These are phyloP conservation scores for Trametes sp. DNA, from an alignment of 1,284 basidiomycete species.

Conservation along the genomic window DNA sequence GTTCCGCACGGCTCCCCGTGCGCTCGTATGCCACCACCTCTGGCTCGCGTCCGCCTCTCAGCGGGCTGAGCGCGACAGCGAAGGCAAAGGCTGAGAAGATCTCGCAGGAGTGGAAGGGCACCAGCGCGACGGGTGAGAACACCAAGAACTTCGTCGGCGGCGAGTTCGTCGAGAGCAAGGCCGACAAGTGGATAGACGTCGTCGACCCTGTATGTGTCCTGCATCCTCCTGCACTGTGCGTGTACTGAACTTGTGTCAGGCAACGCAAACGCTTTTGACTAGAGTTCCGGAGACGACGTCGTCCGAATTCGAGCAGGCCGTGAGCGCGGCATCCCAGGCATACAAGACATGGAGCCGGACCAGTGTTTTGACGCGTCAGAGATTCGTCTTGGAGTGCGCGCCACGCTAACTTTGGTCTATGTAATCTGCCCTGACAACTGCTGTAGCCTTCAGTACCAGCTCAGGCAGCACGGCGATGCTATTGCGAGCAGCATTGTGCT, in stretches of 20 bases:
- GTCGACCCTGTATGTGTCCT: constrained; percentile 70
- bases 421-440: neutral
- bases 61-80: constrained; percentile 58
- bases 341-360: constrained; percentile 92
- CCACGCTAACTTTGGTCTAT: neutral
- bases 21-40: constrained; percentile 32
- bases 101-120: constrained; percentile 84
- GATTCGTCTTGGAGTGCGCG: constrained; percentile 85
- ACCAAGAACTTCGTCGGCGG: constrained; percentile 93
- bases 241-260: constrained; percentile 49
- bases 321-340: constrained; percentile 86
- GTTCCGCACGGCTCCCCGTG: constrained; percentile 24
- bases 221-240: neutral
- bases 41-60: constrained; percentile 26
- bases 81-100: constrained; percentile 70
- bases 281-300: constrained; percentile 90
- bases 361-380: constrained; percentile 87
- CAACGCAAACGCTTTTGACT: constrained; percentile 89
- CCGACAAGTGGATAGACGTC: constrained; percentile 84
- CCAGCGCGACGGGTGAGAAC: constrained; percentile 79
- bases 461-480: constrained; percentile 80
- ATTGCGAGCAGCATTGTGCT: constrained; percentile 83
- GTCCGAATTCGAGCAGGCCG: constrained; percentile 87
- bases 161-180: constrained; percentile 84
- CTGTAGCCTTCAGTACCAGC: constrained; percentile 77